A percentile compares a stretch with the other conserved stretches of the same genome.
Conservation (phyloP, 331 rosid genomes). For the Dryas integrifolia region DNA sequence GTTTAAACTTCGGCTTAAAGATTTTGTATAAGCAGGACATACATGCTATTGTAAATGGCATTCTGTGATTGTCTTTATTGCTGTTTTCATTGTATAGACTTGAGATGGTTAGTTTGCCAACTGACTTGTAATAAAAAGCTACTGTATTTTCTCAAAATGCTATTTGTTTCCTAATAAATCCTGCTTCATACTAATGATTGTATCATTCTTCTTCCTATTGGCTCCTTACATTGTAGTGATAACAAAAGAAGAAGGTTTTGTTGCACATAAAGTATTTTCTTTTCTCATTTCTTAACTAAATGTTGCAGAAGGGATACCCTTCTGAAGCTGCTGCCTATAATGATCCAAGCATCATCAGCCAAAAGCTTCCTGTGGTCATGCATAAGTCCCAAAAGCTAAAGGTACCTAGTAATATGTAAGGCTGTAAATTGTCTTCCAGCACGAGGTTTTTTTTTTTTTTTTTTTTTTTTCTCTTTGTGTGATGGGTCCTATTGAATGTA, state of each 20-base stretch:
- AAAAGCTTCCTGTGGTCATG: constrained; percentile 66
- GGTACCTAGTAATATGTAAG: constrained; percentile 50
- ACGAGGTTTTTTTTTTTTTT: constrained; percentile 16
- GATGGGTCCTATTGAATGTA: constrained; percentile 13
- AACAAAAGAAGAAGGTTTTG: neutral
- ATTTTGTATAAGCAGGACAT: neutral
- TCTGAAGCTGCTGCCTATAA: constrained; percentile 70
- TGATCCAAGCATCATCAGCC: constrained; percentile 78
- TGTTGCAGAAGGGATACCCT: constrained; percentile 76
- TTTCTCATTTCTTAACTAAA: constrained; percentile 27
- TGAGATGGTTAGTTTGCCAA: neutral
- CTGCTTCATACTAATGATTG: neutral
- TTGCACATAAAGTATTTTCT: constrained; percentile 10
- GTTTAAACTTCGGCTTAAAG: neutral
- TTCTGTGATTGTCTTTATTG: neutral
- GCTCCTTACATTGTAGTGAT: neutral
- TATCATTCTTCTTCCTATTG: neutral
- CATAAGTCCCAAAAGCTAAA: constrained; percentile 69
- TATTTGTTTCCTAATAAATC: neutral
- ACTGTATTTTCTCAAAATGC: neutral
- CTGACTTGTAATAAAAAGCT: neutral
- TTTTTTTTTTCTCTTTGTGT: constrained; percentile 5
- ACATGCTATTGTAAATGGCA: neutral
- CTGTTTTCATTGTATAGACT: neutral
- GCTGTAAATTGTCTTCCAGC: constrained; percentile 39